phyloP scores from a whole-genome alignment of 1,139 yeast genomes.

The Candida tropicalis region DNA sequence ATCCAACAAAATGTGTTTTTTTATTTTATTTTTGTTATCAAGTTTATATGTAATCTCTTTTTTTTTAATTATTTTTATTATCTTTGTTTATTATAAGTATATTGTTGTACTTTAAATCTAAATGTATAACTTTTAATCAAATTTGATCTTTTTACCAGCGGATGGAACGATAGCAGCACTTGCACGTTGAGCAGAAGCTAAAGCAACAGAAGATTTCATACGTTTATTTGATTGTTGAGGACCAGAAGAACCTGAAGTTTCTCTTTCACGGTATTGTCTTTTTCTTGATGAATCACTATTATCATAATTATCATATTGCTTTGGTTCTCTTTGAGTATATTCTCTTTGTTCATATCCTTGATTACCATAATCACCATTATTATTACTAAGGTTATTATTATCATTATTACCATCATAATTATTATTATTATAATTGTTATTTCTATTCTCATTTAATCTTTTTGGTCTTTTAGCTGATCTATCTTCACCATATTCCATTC shows the following conservation, averaged over 20 bases:
- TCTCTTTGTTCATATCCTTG: slow-evolving; percentile 18
- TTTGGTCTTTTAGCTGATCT: slow-evolving; percentile 76
- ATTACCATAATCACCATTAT: slow-evolving; percentile 12
- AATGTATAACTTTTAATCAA: slow-evolving; percentile 39
- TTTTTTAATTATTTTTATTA: slow-evolving; percentile 3
- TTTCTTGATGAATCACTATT: slow-evolving; percentile 24
- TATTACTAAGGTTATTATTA: background rate
- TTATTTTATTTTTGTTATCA: background rate
- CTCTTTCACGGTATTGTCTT: slow-evolving; percentile 19
- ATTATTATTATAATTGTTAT: background rate
- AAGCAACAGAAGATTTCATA: slow-evolving; percentile 80
- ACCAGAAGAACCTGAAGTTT: background rate
- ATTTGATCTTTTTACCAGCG: slow-evolving; percentile 83
- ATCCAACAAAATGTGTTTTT: background rate
- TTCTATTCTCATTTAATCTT: slow-evolving; percentile 14
- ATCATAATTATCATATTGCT: slow-evolving; percentile 2
- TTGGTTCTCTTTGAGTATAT: slow-evolving; percentile 4
- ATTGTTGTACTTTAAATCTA: background rate
- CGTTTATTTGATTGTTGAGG: slow-evolving; percentile 35
- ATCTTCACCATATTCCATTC: slow-evolving; percentile 95
- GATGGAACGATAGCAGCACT: slow-evolving; percentile 89
- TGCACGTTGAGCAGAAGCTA: slow-evolving; percentile 88
- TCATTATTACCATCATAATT: background rate
- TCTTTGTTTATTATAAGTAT: slow-evolving; percentile 1
- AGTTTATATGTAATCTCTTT: too few species aligned